Evolutionary conservation across 1,139 yeast species (phyloP).

Genomic region (Scheffersomyces lignicola): DNA sequence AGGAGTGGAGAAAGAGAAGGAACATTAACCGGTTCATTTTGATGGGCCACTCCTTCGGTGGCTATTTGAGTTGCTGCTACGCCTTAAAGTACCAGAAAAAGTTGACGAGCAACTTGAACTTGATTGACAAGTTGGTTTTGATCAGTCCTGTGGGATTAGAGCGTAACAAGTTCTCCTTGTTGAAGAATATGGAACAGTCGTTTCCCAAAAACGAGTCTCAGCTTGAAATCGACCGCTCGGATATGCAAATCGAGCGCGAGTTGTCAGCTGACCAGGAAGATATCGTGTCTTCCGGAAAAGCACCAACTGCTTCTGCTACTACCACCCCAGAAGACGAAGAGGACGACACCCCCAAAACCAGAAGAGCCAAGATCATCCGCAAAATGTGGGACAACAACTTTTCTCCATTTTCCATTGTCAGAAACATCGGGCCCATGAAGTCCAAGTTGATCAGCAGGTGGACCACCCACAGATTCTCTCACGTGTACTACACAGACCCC

Average conservation of each 20-base stretch:
- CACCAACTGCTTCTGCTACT: conserved; percentile 3
- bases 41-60: conserved; percentile 93
- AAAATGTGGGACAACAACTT: conserved; percentile 38
- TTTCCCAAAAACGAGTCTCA: too few relatives aligned
- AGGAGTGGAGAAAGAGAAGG: conserved; percentile 71
- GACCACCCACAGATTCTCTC: conserved; percentile 44
- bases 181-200: conserved; percentile 22
- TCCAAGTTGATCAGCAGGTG: conserved; percentile 40
- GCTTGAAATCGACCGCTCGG: too few relatives aligned
- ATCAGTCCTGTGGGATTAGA: conserved; percentile 51
- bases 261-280: conserved; percentile 30
- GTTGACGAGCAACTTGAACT: conserved; percentile 19
- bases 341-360: conserved; percentile 15
- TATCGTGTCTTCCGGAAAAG: conserved; percentile 17
- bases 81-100: conserved; percentile 58
- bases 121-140: conserved; percentile 41
- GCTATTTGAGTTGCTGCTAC: conserved; percentile 79
- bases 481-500: conserved; percentile 31
- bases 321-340: conserved; percentile 9
- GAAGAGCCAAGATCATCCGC: conserved; percentile 24
- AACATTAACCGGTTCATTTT: conserved; percentile 62
- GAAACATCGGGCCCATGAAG: conserved; percentile 37
- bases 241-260: conserved; percentile 23
- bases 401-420: conserved; percentile 39
- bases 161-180: conserved; percentile 32